Evolutionary conservation across 495 filamentous ascomycete species (phyloP).

Genomic region (Delitschia confertaspora): DNA sequence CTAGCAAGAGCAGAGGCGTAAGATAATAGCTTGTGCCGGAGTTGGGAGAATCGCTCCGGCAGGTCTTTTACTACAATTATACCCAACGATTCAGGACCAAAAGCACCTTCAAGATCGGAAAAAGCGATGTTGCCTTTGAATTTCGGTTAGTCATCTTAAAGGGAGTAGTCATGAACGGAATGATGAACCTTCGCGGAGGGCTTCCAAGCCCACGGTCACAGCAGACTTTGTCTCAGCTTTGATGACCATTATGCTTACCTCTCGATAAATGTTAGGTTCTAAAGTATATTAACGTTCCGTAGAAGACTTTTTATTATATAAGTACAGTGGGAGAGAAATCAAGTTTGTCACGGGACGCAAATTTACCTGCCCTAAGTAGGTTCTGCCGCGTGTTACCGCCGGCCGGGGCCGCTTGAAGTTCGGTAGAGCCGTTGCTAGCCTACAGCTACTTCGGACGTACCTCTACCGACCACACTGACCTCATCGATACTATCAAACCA

Average conservation of each 20-base stretch:
- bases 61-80: conserved; percentile 88
- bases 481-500: not conserved
- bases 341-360: no score
- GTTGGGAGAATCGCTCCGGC: conserved; percentile 53
- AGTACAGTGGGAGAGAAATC: no score
- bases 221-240: conserved; percentile 24
- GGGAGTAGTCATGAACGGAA: no score
- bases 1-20: conserved; percentile 86
- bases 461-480: not conserved
- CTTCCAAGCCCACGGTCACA: conserved; percentile 48
- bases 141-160: no score
- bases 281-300: no score
- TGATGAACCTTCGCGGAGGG: conserved; percentile 41
- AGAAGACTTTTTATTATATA: no score
- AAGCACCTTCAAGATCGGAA: conserved; percentile 68
- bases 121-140: conserved; percentile 68
- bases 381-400: conserved; percentile 18
- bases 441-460: not conserved
- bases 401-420: conserved; percentile 1
- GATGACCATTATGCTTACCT: no score
- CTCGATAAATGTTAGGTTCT: no score
- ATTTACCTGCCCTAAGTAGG: not conserved
- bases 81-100: conserved; percentile 83
- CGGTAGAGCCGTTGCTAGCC: not conserved
- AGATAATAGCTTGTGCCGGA: conserved; percentile 68